Evolutionary conservation across 192 early-diverging fungal species (phyloP).

Genomic region (Coemansia sp.): DNA sequence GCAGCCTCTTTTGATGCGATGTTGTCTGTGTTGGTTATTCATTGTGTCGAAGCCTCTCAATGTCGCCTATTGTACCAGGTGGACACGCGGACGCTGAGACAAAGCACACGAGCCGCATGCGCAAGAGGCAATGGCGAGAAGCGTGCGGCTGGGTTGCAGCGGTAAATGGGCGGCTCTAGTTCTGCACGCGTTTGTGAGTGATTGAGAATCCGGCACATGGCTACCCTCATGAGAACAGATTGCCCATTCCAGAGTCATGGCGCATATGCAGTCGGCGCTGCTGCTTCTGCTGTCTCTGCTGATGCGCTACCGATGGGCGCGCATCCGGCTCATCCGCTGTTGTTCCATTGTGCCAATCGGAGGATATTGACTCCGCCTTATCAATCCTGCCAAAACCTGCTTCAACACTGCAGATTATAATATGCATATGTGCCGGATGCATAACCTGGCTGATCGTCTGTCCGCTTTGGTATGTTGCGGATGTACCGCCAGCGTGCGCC

Average conservation of each 20-base stretch:
- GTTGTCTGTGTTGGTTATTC: constrained; percentile 1
- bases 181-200: neutral
- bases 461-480: neutral
- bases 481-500: neutral
- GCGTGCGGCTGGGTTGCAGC: neutral
- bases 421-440: neutral
- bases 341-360: neutral
- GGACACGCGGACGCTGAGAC: constrained; percentile 4
- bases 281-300: neutral
- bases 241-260: constrained; percentile 2
- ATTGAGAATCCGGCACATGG: constrained; percentile 2
- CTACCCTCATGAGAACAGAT: neutral
- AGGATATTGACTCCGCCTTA: neutral
- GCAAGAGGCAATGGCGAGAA: neutral
- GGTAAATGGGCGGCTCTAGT: neutral
- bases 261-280: neutral
- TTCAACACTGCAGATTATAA: neutral
- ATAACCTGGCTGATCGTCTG: neutral
- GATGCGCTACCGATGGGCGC: neutral
- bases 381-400: neutral
- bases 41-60: constrained; percentile 1
- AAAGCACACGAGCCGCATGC: constrained; percentile 8
- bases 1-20: constrained; percentile 4
- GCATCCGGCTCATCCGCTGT: constrained; percentile 1
- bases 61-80: neutral